Evolutionary conservation across 805 yeast species (phyloP).

Genomic region (Naumovozyma baii): DNA sequence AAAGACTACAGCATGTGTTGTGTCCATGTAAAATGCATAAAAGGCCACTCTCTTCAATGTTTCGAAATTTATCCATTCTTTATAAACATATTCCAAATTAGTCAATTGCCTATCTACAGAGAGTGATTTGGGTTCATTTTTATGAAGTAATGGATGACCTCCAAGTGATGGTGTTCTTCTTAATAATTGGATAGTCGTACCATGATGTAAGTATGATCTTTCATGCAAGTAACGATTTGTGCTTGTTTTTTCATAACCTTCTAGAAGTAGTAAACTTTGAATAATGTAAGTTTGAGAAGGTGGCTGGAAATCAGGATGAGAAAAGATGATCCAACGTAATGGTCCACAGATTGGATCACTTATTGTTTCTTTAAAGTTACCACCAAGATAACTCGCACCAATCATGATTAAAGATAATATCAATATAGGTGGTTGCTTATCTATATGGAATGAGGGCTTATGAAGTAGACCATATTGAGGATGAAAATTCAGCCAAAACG

Average conservation of each 20-base stretch:
- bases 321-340: constrained; percentile 59
- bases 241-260: constrained; percentile 69
- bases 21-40: constrained; percentile 75
- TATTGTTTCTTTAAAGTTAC: constrained; percentile 17
- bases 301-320: constrained; percentile 61
- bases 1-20: constrained; percentile 66
- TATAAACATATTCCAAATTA: constrained; percentile 14
- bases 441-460: constrained; percentile 41
- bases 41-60: constrained; percentile 67
- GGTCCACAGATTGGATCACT: constrained; percentile 36
- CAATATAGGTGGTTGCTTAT: constrained; percentile 41
- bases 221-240: constrained; percentile 64
- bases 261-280: constrained; percentile 65
- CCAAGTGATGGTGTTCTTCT: constrained; percentile 70
- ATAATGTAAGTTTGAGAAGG: constrained; percentile 72
- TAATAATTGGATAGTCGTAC: constrained; percentile 69
- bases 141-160: constrained; percentile 45
- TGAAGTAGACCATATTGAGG: constrained; percentile 44
- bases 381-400: constrained; percentile 39
- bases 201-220: constrained; percentile 78
- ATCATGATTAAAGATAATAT: constrained; percentile 46
- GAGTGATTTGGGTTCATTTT: constrained; percentile 8
- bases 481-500: constrained; percentile 49
- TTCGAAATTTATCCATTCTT: constrained; percentile 71
- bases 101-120: constrained; percentile 10